A percentile compares a stretch with the other conserved stretches of the same genome.
phyloP scores from a whole-genome alignment of 768 basidiomycete species.

The Cubamyces lactineus region DNA sequence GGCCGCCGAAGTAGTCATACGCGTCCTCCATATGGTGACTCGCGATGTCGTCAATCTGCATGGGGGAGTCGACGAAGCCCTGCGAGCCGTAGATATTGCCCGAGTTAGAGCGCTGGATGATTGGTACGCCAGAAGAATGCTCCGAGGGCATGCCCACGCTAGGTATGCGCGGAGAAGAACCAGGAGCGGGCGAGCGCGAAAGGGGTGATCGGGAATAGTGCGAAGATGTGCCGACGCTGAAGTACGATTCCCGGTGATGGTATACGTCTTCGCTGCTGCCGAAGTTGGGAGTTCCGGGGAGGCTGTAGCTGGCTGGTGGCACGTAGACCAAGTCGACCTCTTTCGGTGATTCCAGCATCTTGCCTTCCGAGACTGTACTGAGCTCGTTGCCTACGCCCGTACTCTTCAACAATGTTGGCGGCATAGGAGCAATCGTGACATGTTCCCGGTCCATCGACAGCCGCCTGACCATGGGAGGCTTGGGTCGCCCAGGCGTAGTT shows the following conservation, averaged over 20 bases:
- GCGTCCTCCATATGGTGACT: constrained; percentile 48
- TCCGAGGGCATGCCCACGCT: constrained; percentile 28
- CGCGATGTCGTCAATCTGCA: constrained; percentile 32
- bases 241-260: constrained; percentile 40
- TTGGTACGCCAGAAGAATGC: constrained; percentile 7
- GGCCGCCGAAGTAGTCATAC: constrained; percentile 63
- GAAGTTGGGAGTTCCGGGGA: constrained; percentile 29
- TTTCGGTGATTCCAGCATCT: constrained; percentile 21
- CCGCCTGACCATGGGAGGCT: constrained; percentile 37
- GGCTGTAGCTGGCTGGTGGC: constrained; percentile 43
- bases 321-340: constrained; percentile 74
- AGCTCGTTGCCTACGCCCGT: constrained; percentile 50
- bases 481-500: constrained; percentile 22
- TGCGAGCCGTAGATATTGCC: constrained; percentile 31
- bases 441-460: constrained; percentile 50
- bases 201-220: constrained; percentile 22
- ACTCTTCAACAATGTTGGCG: constrained; percentile 88
- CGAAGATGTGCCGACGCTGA: constrained; percentile 38
- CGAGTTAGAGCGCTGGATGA: constrained; percentile 11
- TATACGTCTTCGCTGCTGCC: constrained; percentile 38
- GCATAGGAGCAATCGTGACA: constrained; percentile 72
- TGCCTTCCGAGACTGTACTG: constrained; percentile 34
- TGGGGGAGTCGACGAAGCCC: constrained; percentile 24
- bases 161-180: constrained; percentile 26
- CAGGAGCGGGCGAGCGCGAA: constrained; percentile 13